A percentile compares a stretch with the other conserved stretches of the same genome.
phyloP scores from a whole-genome alignment of 2,329 filamentous ascomycete genomes.

The Juglanconis oblonga region DNA sequence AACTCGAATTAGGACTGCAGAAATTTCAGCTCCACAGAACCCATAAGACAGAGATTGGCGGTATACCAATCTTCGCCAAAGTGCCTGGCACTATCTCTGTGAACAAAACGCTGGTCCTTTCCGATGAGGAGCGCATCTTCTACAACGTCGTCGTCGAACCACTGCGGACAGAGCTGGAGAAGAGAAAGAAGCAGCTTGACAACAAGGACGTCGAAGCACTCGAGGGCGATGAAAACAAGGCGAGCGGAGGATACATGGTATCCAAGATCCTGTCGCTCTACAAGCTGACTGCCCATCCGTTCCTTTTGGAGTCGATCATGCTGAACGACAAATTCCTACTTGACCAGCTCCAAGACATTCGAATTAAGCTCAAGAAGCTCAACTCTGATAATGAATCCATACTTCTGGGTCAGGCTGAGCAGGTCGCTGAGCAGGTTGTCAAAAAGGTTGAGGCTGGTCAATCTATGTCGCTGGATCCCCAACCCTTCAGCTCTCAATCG shows the following conservation, averaged over 20 bases:
- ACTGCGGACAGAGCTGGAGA: neutral
- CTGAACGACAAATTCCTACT: neutral
- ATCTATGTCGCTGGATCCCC: neutral
- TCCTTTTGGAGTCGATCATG: neutral
- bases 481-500: neutral
- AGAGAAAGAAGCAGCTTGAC: neutral
- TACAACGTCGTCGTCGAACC: neutral
- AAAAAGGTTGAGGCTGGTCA: too few species aligned
- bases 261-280: neutral
- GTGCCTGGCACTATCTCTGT: neutral
- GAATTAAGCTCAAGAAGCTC: neutral
- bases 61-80: neutral
- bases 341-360: neutral
- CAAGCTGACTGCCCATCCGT: neutral
- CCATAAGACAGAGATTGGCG: neutral
- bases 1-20: neutral
- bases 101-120: neutral
- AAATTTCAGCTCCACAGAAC: neutral
- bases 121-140: neutral
- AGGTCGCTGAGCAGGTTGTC: too few species aligned
- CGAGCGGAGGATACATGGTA: neutral
- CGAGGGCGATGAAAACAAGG: neutral
- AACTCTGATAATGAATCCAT: too few species aligned
- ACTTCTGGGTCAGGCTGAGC: too few species aligned
- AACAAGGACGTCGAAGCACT: neutral